Base-by-base conservation (phyloP, 2,329 filamentous ascomycete genomes). In the Plectosphaerella sp. region DNA sequence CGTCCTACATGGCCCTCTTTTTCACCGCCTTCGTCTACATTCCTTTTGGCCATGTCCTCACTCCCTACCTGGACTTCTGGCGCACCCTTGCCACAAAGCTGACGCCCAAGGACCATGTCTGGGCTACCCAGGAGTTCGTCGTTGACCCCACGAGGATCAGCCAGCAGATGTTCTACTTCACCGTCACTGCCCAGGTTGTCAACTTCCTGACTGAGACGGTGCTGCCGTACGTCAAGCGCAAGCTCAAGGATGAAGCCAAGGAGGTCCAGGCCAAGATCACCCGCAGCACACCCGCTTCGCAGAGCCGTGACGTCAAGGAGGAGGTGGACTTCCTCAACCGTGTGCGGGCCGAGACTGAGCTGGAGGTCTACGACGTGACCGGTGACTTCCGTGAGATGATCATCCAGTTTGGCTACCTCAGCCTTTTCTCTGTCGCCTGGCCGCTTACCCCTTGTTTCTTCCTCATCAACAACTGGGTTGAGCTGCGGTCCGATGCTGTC, bases 121-220 rank as follows among this genome's bases (percentile, higher is more conserved):
- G 90, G 25, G 76, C 82, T 24, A 81, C 78, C 5, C 71, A 74
- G 48, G 76, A 80, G 22, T 99, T 97, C 67, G 77, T 84, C 49
- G 89, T 97, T 70, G 91, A 97, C 63, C 87, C 91, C 0, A 79
- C 86, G 58, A 81, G 94, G 15, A 83, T 97, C 36, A 88, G 87
- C 61, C 89, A 91, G 60, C 93, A 97, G 67, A 90, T 97, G 66
- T 94, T 97, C 57, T 97, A 96, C 72, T 94, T 96, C 57, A 96
- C 93, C 0, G 89, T 97, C 33, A 97, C 93, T 0, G 93, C 91
- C 0, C 93, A 97, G 65, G 81, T 97, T 37, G 87, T 99, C 61
- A 94, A 89, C 64, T 87, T 97, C 50, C 84, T 80, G 12, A 84
- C 93, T 55, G 94, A 99, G 67, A 82, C 91, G 5, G 74, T 97